Conservation (phyloP, 495 filamentous ascomycete genomes). For the Venustampulla echinocandica region DNA sequence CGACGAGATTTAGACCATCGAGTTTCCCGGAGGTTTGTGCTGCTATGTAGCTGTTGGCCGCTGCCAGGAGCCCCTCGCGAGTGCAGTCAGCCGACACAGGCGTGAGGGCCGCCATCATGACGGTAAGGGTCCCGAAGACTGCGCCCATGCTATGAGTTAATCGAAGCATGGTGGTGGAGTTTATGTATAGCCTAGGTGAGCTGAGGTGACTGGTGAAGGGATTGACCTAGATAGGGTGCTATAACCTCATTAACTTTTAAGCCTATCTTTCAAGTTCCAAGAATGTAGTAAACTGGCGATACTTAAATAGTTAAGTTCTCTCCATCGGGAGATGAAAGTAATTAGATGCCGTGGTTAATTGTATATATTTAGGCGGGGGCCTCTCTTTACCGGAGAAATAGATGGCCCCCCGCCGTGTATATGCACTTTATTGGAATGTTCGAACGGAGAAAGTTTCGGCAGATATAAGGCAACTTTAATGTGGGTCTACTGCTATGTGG, state of each 20-base stretch:
- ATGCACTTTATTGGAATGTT: no score
- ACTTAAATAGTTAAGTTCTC: background rate
- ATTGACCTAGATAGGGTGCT: no score
- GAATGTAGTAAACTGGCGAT: background rate
- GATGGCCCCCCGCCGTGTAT: no score
- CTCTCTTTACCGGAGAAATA: no score
- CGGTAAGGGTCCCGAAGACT: background rate
- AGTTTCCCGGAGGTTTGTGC: slow-evolving; percentile 28
- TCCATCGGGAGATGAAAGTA: background rate
- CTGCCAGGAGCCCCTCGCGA: slow-evolving; percentile 30
- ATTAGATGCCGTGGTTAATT: background rate
- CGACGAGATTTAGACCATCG: slow-evolving; percentile 21
- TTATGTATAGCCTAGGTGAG: background rate
- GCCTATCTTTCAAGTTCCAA: background rate
- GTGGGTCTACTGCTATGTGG: no score
- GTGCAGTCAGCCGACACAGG: slow-evolving; percentile 27
- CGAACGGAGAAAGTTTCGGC: no score
- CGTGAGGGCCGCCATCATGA: background rate
- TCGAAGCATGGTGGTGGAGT: background rate
- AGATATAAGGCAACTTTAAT: no score
- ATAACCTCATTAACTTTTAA: background rate
- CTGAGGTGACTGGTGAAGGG: background rate
- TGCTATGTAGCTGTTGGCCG: slow-evolving; percentile 28
- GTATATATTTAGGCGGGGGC: no score
- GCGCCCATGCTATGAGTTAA: background rate